These are phyloP conservation scores for Trichosporon ovoides DNA, from an alignment of 1,284 basidiomycete species.

Conservation along the genomic window DNA sequence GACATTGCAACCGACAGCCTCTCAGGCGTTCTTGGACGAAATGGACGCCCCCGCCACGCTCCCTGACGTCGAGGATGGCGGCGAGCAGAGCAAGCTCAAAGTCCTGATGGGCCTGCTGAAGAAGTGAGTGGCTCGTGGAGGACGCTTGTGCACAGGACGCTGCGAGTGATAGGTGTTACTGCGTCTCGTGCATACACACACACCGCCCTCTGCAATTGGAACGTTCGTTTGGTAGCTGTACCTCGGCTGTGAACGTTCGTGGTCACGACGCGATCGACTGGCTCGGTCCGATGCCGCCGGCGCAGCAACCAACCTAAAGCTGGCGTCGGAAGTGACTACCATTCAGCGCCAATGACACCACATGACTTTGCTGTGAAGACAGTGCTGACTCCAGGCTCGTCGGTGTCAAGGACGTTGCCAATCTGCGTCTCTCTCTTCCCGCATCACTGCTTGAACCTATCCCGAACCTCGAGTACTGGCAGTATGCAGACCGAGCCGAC, in stretches of 20 bases:
- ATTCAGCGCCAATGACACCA: no score
- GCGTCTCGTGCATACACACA: neutral
- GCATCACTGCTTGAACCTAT: slow-evolving; percentile 84
- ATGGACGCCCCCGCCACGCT: slow-evolving; percentile 56
- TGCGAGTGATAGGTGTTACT: no score
- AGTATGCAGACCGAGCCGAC: slow-evolving; percentile 89
- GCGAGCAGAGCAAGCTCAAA: slow-evolving; percentile 82
- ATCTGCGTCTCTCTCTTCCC: slow-evolving; percentile 63
- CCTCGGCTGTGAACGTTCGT: neutral
- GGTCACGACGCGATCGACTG: neutral
- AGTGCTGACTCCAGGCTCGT: slow-evolving; percentile 6
- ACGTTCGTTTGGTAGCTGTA: no score
- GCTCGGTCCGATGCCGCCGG: neutral
- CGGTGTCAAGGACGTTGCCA: slow-evolving; percentile 4
- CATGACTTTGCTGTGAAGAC: neutral
- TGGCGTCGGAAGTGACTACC: no score
- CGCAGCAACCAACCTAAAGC: neutral
- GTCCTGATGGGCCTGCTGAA: slow-evolving; percentile 83
- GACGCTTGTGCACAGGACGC: neutral
- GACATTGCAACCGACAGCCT: slow-evolving; percentile 14
- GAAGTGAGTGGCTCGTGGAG: slow-evolving; percentile 66
- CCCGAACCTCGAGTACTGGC: slow-evolving; percentile 93
- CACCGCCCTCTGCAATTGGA: no score
- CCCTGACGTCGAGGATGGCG: slow-evolving; percentile 65
- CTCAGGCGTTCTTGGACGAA: slow-evolving; percentile 44